Base-by-base conservation (phyloP, 2,329 filamentous ascomycete species). In the Aspergillus transmontanensis region DNA sequence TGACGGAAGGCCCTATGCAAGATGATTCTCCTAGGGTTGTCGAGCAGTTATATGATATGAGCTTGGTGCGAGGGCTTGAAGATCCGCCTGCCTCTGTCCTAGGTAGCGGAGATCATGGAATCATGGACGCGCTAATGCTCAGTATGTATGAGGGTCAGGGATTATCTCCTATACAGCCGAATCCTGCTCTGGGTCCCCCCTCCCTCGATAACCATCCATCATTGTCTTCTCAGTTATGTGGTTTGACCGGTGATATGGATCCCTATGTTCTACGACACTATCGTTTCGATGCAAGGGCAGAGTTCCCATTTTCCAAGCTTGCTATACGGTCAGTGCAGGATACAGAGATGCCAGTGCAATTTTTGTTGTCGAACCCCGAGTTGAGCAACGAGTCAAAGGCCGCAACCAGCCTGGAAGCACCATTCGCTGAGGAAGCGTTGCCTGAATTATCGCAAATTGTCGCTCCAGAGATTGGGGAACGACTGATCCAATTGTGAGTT, bases 241-340 rank as follows among this genome's bases (percentile, higher is more conserved):
- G 59, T 11, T 16, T 60, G 10, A 50, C 59, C 9, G 53, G 59
- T 19, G 59, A 60, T n/a, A 60, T 60, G 59, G 59, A 60, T 56
- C 59, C 59, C 21, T 56, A 60, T 30, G 59, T 60, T 9, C 39
- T 60, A 6, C 59, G 39, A 26, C 59, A 60, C 28, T 60, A 60
- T 21, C 28, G 48, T 12, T 60, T 56, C 7, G 59, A 60, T 14
- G 28, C 23, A 23, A 60, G 21, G 14, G 19, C 26, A 6, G 51
- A 60, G n/a, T 57, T 60, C 10, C 6, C 41, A 23, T 60, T 60
- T n/a, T 60, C 59, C n/a, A 60, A 48, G 32, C 51, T 60, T 23
- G 55, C 59, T 7, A 34, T 60, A 46, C 59, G 59, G 7, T 5
- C 36, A n/a, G 59, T 57, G 3, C 59, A 57, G 10, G 11, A 39